Base-by-base conservation (phyloP, 495 filamentous ascomycete species). In the Aspergillus haitiensis region DNA sequence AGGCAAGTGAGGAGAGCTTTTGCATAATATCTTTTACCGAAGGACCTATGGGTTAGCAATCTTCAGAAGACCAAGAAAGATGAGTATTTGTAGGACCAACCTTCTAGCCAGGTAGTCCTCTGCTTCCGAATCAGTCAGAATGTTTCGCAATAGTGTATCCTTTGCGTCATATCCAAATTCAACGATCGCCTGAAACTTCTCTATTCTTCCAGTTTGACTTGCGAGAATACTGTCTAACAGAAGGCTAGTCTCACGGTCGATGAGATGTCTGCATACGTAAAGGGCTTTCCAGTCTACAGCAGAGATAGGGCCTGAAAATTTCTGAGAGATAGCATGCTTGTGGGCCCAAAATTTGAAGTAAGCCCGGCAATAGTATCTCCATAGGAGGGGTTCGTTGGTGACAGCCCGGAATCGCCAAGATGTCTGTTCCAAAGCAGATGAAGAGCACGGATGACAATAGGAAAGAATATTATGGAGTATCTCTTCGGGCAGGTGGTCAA, bases 111-210 rank as follows among this genome's bases (percentile, higher is more conserved):
- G 73, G 52, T 87, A 80, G 77, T 98, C 93, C 18, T 89, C 84
- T 11, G 70, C 76, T 13, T 82, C 77, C n/a, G 86, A 79, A 34
- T 79, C 75, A 35, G 81, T 75, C 9, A 75, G 72, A 50, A 81
- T 81, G 64, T 96, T 84, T 57, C 81, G 78, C 44, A 93, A 62
- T 39, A 98, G 79, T 21, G 84, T 86, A 68, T 97, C 94, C 68
- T 97, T 97, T 18, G 85, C 90, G 80, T 98, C 92, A 59, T 90
- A 93, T 1, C 92, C 94, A 62, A 85, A 75, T 44, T 78, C 72
- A 55, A 86, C 84, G 52, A 98, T 88, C 37, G 79, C 69, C 58
- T 88, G 80, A 52, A 88, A 84, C 67, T 87, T 86, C 49, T 81
- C 76, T 44, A 93, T 83, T 18, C 92, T 87, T 47, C 82, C 78